These are phyloP conservation scores for Ophiorrhiza pumila DNA, from an alignment of 257 asterid species.

Conservation along the genomic window DNA sequence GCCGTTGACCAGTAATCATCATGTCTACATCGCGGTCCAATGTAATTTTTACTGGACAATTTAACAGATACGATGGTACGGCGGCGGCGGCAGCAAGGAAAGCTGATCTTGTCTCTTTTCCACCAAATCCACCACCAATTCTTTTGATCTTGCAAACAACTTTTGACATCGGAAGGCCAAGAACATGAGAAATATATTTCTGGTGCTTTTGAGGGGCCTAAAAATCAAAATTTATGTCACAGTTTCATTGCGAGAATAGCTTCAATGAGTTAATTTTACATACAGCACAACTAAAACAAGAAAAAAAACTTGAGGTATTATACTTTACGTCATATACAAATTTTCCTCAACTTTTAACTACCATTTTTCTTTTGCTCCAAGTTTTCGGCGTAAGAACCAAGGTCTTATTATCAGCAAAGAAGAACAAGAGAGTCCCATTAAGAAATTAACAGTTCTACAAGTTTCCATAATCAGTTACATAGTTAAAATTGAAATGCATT, in stretches of 20 bases:
- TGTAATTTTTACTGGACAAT: conserved; percentile 82
- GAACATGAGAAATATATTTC: conserved; percentile 76
- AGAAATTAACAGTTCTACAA: background rate
- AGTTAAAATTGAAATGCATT: background rate
- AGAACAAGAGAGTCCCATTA: background rate
- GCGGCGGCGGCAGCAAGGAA: conserved; percentile 76
- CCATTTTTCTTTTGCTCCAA: background rate
- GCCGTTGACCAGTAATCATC: conserved; percentile 93
- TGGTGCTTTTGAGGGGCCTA: conserved; percentile 96
- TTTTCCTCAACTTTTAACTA: background rate
- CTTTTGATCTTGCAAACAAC: conserved; percentile 97
- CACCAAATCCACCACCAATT: conserved; percentile 99
- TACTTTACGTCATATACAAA: background rate
- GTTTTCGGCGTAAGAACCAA: background rate
- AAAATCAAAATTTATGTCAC: conserved; percentile 4
- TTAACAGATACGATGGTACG: conserved; percentile 79
- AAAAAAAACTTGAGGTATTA: background rate
- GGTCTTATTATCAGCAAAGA: background rate
- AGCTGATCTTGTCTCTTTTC: conserved; percentile 94
- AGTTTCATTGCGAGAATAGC: background rate
- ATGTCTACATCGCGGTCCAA: conserved; percentile 88
- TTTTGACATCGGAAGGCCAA: conserved; percentile 95
- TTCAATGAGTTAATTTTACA: no score
- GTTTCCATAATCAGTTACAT: background rate
- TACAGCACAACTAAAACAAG: background rate